These are phyloP conservation scores for Globisporangium sylvaticum DNA, from an alignment of 352 stramenopile species.

Conservation along the genomic window DNA sequence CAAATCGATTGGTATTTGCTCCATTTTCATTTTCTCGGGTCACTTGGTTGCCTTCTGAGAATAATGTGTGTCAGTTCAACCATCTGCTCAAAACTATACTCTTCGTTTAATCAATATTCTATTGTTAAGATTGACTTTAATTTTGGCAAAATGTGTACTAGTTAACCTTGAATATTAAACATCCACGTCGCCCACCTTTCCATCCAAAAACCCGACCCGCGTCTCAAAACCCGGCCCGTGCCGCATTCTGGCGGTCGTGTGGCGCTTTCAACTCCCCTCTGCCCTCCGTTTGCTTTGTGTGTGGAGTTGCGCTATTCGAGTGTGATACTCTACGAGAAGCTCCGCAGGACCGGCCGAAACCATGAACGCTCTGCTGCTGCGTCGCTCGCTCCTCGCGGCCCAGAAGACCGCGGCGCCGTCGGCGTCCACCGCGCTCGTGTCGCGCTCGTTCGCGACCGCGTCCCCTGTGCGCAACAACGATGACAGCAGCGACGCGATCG, in stretches of 20 bases:
- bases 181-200: background rate
- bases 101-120: background rate
- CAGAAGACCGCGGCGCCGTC: constrained; percentile 21
- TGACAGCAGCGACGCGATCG: constrained; percentile 22
- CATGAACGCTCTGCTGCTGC: constrained; percentile 57
- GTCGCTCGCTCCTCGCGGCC: constrained; percentile 43
- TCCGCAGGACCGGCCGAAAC: background rate
- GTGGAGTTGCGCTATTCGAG: constrained; percentile 20
- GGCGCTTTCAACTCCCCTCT: background rate
- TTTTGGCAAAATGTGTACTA: background rate
- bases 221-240: background rate
- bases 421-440: constrained; percentile 12
- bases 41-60: background rate
- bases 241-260: background rate
- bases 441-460: constrained; percentile 33
- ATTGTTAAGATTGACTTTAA: background rate
- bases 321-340: constrained; percentile 12
- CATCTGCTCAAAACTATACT: background rate
- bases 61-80: background rate
- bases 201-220: background rate
- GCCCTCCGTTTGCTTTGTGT: constrained; percentile 16
- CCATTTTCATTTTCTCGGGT: background rate
- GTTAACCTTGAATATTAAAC: background rate
- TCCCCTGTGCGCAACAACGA: constrained; percentile 12
- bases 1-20: too few relatives aligned